A percentile compares a stretch with the other conserved stretches of the same genome.
These are phyloP conservation scores for Geranium incanum DNA, from an alignment of 441 rosid genomes.

Conservation along the genomic window DNA sequence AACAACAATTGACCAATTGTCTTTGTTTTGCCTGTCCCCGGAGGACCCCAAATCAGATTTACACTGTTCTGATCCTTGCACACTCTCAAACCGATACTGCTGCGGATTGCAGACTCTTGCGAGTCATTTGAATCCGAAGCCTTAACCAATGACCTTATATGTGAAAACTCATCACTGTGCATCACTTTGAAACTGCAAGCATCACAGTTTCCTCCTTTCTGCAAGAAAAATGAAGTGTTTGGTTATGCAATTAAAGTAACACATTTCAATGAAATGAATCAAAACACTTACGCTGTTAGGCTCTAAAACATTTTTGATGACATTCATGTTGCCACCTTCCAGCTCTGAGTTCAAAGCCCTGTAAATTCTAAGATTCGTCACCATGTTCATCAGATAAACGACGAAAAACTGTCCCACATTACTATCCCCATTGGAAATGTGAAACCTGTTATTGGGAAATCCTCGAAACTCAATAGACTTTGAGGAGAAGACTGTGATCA, in stretches of 20 bases:
- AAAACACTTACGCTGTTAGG: slow-evolving; percentile 2
- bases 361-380: not conserved
- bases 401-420: not conserved
- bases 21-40: slow-evolving; percentile 59
- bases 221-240: not conserved
- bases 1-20: slow-evolving; percentile 30
- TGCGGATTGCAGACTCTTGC: slow-evolving; percentile 6
- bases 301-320: not conserved
- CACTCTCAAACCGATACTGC: not conserved
- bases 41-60: slow-evolving; percentile 61
- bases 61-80: slow-evolving; percentile 18
- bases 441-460: not conserved
- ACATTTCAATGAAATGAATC: not conserved
- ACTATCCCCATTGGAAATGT: not conserved
- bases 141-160: not conserved
- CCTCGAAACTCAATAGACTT: not conserved
- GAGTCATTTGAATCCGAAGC: slow-evolving; percentile 9
- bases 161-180: not conserved
- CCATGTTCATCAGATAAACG: not conserved
- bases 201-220: not conserved
- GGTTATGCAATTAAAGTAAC: not conserved
- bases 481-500: not conserved
- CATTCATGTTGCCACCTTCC: slow-evolving; percentile 2
- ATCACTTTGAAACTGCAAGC: not conserved
- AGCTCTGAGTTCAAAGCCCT: not conserved